Conservation (phyloP, 768 basidiomycete genomes). For the Pisolithus marmoratus region DNA sequence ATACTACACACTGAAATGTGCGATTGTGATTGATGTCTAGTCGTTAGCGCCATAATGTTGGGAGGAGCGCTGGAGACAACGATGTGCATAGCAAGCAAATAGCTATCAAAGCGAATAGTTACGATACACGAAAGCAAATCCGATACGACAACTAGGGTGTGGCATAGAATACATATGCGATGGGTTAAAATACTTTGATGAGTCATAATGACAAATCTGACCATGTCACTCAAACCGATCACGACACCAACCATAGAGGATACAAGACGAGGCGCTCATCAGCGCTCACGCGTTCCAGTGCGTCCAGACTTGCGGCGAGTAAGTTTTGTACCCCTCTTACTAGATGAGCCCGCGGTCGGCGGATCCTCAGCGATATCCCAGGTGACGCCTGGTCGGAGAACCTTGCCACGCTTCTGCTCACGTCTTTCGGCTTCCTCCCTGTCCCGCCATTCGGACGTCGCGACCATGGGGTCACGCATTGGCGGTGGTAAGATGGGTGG, state of each 20-base stretch:
- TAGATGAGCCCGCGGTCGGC: slow-evolving; percentile 19
- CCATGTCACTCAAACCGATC: neutral
- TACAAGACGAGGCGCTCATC: slow-evolving; percentile 1
- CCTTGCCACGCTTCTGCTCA: slow-evolving; percentile 31
- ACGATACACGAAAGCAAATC: slow-evolving; percentile 21
- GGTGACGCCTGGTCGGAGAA: slow-evolving; percentile 59
- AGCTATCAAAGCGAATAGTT: slow-evolving; percentile 5
- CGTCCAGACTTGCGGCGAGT: slow-evolving; percentile 27
- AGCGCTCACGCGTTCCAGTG: slow-evolving; percentile 14
- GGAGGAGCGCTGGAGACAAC: neutral
- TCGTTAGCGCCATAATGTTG: no score
- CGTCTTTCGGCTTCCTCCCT: slow-evolving; percentile 48
- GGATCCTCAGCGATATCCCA: slow-evolving; percentile 57
- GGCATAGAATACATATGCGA: slow-evolving; percentile 24
- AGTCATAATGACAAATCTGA: neutral
- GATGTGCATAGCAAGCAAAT: slow-evolving; percentile 13
- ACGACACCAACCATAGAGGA: neutral
- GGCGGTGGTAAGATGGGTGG: slow-evolving; percentile 44
- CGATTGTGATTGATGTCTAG: no score
- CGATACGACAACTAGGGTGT: slow-evolving; percentile 6
- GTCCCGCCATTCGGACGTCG: slow-evolving; percentile 68
- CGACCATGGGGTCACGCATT: slow-evolving; percentile 55
- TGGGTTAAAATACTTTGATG: slow-evolving; percentile 17
- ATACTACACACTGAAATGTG: no score
- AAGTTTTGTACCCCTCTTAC: slow-evolving; percentile 20